Evolutionary conservation across 768 basidiomycete genomes (phyloP), one percentile per base, ranked within the genome.

Genomic region (Lactifluus subvellereus): DNA sequence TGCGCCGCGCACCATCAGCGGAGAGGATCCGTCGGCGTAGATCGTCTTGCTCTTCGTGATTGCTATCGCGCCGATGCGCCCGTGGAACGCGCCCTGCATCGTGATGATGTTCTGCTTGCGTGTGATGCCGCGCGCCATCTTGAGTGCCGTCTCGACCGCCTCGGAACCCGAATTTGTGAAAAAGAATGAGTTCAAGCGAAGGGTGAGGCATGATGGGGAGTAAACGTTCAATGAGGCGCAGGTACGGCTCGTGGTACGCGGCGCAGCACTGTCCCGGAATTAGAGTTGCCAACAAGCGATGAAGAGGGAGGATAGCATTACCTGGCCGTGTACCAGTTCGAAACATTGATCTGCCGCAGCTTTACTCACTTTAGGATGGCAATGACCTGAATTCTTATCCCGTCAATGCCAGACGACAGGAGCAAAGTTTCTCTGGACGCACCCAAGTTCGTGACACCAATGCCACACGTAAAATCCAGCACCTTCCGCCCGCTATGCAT

Each of bases 141-240:
- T 98, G 66, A 98, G 75, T 3, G 93, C 81, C 0, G 86, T 91
- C 75, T 97, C 95, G 49, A 94, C 82, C 1, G 94, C 96, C 74
- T 98, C 96, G 0, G 92, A 87, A 2, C 96, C 96, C 2, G 94
- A 95, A 77, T 92, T 98, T 89, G 90, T 92, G 76, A 97, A 92
- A 82, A 94, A 97, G 81, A 98, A 98, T 30, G 91, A 91, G 73
- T 96, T 96, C 89, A 37, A 98, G 80, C 1, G 93, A 94, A 0
- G 86, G 81, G 75, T 95, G 77, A 2, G 95, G 95, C 94, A 98
- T 94, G 62, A 89, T 76, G 0, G 94, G 91, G 13, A 96, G 76
- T 7, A 98, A 81, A 59, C 82, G 82, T 73, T 96, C 83, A 70
- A 98, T 88, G 69, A 98, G 88, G 54, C 85, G 80, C 20, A 97